Evolutionary conservation across 768 basidiomycete species (phyloP).

Genomic region (Clavaria fumosa): DNA sequence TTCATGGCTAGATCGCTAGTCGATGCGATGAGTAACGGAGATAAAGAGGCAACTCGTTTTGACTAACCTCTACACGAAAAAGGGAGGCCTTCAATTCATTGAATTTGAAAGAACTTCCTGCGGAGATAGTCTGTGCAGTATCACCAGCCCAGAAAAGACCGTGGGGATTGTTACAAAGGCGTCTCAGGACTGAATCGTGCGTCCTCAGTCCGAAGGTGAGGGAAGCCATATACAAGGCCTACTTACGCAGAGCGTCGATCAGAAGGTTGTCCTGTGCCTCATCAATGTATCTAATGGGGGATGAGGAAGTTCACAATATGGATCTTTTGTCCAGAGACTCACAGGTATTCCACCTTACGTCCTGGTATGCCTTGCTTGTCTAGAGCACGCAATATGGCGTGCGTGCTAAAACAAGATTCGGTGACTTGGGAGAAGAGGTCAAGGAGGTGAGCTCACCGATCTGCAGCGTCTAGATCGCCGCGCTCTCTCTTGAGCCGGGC

Average conservation of each 20-base stretch:
- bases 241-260: constrained; percentile 43
- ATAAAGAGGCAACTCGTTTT: no score
- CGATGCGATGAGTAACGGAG: no score
- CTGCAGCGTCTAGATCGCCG: constrained; percentile 40
- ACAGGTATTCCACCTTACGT: constrained; percentile 41
- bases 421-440: background rate
- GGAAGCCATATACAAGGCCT: background rate
- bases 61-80: constrained; percentile 40
- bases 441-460: constrained; percentile 27
- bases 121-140: constrained; percentile 64
- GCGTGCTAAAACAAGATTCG: constrained; percentile 25
- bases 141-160: constrained; percentile 72
- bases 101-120: constrained; percentile 59
- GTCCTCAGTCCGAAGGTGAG: background rate
- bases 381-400: constrained; percentile 28
- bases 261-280: constrained; percentile 62
- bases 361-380: constrained; percentile 21
- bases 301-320: constrained; percentile 2
- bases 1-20: no score
- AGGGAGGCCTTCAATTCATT: constrained; percentile 56
- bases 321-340: constrained; percentile 8
- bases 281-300: constrained; percentile 45
- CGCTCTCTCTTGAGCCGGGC: constrained; percentile 26
- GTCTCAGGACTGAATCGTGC: constrained; percentile 34
- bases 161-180: constrained; percentile 45